Percentiles rank a stretch among this genome's conserved stretches.
Conservation (phyloP, 176 grass and related monocot species). For the Oryza coarctata region DNA sequence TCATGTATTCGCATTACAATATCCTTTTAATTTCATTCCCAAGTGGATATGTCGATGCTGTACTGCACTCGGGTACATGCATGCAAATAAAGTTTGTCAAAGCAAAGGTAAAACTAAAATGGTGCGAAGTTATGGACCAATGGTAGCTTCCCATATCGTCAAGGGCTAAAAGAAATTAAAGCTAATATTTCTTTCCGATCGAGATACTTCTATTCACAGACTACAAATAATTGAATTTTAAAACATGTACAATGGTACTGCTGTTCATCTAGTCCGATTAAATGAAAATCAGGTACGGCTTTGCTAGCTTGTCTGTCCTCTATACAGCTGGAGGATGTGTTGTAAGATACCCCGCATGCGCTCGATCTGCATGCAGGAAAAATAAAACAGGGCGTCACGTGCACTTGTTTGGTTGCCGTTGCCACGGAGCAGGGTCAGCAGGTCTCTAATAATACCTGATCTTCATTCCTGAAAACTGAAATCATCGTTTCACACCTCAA, state of each 20-base stretch:
- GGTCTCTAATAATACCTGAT: not conserved
- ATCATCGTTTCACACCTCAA: not conserved
- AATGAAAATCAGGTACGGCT: not conserved
- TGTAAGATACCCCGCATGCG: not conserved
- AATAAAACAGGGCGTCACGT: constrained; percentile 4
- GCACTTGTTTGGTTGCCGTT: constrained; percentile 24
- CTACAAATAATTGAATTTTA: not conserved
- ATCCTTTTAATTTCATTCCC: not conserved
- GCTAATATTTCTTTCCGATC: not conserved
- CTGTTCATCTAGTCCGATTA: not conserved
- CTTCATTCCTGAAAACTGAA: not conserved
- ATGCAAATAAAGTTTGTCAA: not conserved
- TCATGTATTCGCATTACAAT: not conserved
- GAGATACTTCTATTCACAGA: not conserved
- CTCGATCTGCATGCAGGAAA: not conserved
- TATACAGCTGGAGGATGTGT: not conserved
- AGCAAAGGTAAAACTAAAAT: constrained; percentile 2
- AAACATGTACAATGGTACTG: not conserved
- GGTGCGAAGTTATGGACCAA: not conserved
- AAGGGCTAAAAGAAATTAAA: not conserved
- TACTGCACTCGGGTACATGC: not conserved
- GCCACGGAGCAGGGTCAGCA: not conserved
- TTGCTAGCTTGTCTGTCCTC: not conserved
- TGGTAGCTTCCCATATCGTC: not conserved
- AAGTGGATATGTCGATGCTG: not conserved